Evolutionary conservation across 306 rosid genomes (phyloP), one percentile per base, ranked within the genome.

Genomic region (Biancaea sappan): DNA sequence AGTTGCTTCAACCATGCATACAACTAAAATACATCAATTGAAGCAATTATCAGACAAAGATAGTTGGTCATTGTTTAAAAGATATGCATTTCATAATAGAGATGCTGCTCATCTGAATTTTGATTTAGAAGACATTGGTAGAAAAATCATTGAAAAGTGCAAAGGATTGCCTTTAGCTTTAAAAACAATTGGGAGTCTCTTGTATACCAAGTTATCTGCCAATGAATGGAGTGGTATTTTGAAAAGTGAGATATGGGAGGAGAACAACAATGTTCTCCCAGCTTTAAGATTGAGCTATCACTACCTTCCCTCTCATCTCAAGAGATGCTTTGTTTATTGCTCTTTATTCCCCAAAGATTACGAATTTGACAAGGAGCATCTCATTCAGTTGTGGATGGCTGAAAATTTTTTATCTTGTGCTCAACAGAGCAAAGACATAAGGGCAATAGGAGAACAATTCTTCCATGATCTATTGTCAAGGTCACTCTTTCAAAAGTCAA

Each of bases 301-400:
- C 0, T 51, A 67, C 56, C 68, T 80, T 0, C 74, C 87, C 0
- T 50, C 63, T 0, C 47, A 25, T 15, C 21, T 84, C 12, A 84
- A 84, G 3, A 52, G 56, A 13, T 84, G 88, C 5, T 84, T 84
- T 80, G 78, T 85, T 9, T 84, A 80, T 63, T 77, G 81, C 8
- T 82, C 82, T 0, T 66, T 85, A 18, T 47, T 85, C 0, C 82
- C 84, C 0, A 76, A 72, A 32, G 82, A 40, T 52, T 75, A 68
- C 35, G 40, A 15, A 43, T 37, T 81, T 3, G 11, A 44, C 4
- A 75, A 71, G n/a, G 61, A 48, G 11, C 46, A 65, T 14, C 6
- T 84, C 1, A 32, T 81, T 19, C 35, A 37, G 8, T 4, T 80
- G 1, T 84, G 88, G 88, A 84, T 80, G 82, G 87, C 84, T 4